Conservation (phyloP, 371 early-diverging fungal genomes). For the Mortierella sp. region DNA sequence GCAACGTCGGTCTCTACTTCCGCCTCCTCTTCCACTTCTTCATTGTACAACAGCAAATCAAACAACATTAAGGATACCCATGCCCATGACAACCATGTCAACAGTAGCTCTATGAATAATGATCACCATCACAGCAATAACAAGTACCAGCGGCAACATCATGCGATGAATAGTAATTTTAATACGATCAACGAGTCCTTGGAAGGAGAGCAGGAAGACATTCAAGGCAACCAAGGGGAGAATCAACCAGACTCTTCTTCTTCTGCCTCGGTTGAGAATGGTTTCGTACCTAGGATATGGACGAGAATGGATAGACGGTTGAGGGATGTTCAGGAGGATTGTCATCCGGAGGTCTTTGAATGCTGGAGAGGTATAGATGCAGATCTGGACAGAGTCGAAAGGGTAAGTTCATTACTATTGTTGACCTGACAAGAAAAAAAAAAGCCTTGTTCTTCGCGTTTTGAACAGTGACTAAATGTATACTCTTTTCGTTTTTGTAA, state of each 20-base stretch:
- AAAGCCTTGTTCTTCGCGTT: not conserved
- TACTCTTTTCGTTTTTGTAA: not conserved
- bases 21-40: conserved; percentile 16
- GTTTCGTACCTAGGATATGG: conserved; percentile 34
- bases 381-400: conserved; percentile 52
- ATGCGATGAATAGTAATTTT: conserved; percentile 17
- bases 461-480: no score
- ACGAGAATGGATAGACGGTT: conserved; percentile 36
- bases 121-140: no score
- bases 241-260: not conserved
- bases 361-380: conserved; percentile 52
- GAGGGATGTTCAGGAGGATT: conserved; percentile 38
- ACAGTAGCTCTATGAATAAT: conserved; percentile 18
- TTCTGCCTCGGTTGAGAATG: no score
- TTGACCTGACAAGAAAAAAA: not conserved
- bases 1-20: no score
- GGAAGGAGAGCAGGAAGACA: not conserved
- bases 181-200: conserved; percentile 8
- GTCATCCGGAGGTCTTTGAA: conserved; percentile 53
- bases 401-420: conserved; percentile 10
- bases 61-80: conserved; percentile 39
- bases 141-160: conserved; percentile 20
- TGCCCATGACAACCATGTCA: conserved; percentile 23
- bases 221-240: conserved; percentile 2
- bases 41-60: conserved; percentile 22